These are phyloP conservation scores for Moniliella sp. DNA, from an alignment of 1,284 basidiomycete species.

Conservation along the genomic window DNA sequence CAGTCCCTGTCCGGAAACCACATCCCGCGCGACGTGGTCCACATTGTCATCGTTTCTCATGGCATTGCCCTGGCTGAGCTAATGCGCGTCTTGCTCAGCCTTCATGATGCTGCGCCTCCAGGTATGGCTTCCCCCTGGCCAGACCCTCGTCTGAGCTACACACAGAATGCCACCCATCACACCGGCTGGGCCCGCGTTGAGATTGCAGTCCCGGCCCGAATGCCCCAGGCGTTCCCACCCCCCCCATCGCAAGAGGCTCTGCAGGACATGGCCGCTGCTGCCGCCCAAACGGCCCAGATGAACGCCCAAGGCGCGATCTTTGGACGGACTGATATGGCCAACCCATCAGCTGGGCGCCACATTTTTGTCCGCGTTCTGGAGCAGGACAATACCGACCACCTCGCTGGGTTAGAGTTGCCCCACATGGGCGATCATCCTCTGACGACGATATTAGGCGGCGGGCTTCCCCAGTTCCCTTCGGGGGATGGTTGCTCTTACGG, in stretches of 20 bases:
- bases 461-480: too few species aligned
- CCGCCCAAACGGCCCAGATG: too few species aligned
- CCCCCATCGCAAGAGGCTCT: too few species aligned
- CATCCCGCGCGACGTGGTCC: constrained; percentile 28
- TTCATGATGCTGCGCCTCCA: constrained; percentile 7
- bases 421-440: too few species aligned
- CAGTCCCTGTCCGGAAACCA: not conserved
- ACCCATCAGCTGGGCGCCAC: not conserved
- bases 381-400: constrained; percentile 18
- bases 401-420: too few species aligned
- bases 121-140: constrained; percentile 16
- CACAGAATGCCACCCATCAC: constrained; percentile 37
- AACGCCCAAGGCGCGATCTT: too few species aligned
- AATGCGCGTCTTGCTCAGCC: constrained; percentile 15
- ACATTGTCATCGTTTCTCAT: constrained; percentile 57
- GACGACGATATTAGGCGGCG: too few species aligned
- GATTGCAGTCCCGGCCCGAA: constrained; percentile 24
- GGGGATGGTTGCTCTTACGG: too few species aligned
- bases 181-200: constrained; percentile 38
- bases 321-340: not conserved
- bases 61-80: constrained; percentile 49
- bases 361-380: constrained; percentile 14
- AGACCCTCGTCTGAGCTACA: constrained; percentile 30
- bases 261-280: too few species aligned
- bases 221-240: too few species aligned